Conservation (phyloP, 306 rosid genomes). For the Cicer arietinum region DNA sequence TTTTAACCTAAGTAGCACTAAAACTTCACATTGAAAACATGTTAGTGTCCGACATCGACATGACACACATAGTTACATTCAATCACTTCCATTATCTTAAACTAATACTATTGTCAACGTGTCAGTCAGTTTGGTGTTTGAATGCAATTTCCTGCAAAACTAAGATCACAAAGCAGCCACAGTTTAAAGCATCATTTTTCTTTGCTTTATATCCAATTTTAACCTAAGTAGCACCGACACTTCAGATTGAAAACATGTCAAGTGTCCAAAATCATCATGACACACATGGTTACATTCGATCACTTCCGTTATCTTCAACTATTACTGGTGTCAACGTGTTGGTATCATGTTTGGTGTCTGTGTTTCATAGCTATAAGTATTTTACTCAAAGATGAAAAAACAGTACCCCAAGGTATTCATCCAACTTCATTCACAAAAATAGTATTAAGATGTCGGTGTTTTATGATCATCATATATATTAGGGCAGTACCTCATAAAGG, state of each 20-base stretch:
- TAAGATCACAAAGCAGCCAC: not conserved
- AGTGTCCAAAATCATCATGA: no score
- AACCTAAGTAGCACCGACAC: not conserved
- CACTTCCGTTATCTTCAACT: no score
- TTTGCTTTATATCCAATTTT: not conserved
- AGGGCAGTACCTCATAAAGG: conserved; percentile 66
- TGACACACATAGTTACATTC: no score
- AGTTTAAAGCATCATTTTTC: not conserved
- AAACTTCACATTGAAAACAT: no score
- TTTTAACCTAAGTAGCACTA: not conserved
- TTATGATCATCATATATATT: not conserved
- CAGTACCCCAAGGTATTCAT: conserved; percentile 2
- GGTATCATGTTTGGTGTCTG: no score
- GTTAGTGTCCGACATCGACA: no score
- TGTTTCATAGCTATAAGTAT: not conserved
- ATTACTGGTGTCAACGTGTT: no score
- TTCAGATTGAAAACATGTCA: no score
- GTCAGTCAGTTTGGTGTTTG: not conserved
- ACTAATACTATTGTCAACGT: no score
- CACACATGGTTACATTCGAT: no score
- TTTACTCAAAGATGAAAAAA: not conserved
- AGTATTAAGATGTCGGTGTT: not conserved
- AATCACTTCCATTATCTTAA: no score
- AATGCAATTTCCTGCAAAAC: not conserved
- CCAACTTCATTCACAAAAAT: not conserved